A percentile compares a stretch with the other conserved stretches of the same genome.
These are phyloP conservation scores for Epichloe amarillans DNA, from an alignment of 2,329 filamentous ascomycete genomes.

Conservation along the genomic window DNA sequence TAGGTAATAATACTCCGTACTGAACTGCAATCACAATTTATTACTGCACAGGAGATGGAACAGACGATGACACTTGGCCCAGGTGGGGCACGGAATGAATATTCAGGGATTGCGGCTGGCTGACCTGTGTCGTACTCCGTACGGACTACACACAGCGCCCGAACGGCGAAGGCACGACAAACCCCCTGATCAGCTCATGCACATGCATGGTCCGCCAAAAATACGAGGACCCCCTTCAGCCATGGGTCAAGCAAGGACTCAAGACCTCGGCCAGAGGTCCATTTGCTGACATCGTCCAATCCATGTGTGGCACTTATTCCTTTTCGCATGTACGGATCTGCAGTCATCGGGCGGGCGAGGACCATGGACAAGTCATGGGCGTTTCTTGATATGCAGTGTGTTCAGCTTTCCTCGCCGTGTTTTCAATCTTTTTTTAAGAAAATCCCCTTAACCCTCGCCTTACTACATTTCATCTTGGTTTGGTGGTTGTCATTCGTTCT, in stretches of 20 bases:
- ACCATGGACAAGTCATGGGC: not conserved
- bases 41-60: too few species aligned
- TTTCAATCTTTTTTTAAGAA: not conserved
- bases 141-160: too few species aligned
- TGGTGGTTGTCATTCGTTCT: too few species aligned
- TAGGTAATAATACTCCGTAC: too few species aligned
- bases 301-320: not conserved
- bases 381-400: conserved; percentile 1
- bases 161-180: too few species aligned
- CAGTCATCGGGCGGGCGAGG: not conserved
- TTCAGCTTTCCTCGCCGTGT: not conserved
- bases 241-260: too few species aligned
- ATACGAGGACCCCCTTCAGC: conserved; percentile 6
- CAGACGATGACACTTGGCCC: too few species aligned
- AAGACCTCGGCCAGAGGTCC: not conserved
- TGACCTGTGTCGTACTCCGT: too few species aligned
- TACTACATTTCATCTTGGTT: not conserved
- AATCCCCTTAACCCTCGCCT: not conserved
- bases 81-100: too few species aligned
- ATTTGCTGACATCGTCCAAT: not conserved
- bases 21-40: too few species aligned
- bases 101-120: too few species aligned
- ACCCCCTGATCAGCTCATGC: not conserved
- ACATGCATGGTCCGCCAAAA: conserved; percentile 6
- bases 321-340: not conserved